phyloP scores from a whole-genome alignment of 345 rosid species.

The Brassica napus region Da-Ae NC_063445.1:894001-894500 shows the following conservation, averaged over 20 bases:
- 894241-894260: constrained; percentile 75
- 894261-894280: background rate
- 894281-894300: background rate
- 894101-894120: background rate
- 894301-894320: background rate
- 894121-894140: background rate
- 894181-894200: constrained; percentile 67
- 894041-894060: constrained; percentile 85
- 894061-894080: constrained; percentile 97
- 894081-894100: constrained; percentile 40
- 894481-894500: constrained; percentile 72
- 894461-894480: background rate
- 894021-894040: constrained; percentile 76
- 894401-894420: constrained; percentile 82
- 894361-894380: constrained; percentile 95
- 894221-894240: constrained; percentile 84
- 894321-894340: constrained; percentile 65
- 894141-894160: background rate
- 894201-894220: constrained; percentile 97
- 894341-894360: constrained; percentile 85
- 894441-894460: background rate
- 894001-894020: constrained; percentile 90
- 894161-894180: constrained; percentile 60
- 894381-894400: constrained; percentile 86
- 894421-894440: background rate